Percentiles rank a stretch among this genome's conserved stretches.
phyloP scores from a whole-genome alignment of 768 basidiomycete genomes.

The Tephrocybe sp. region DNA sequence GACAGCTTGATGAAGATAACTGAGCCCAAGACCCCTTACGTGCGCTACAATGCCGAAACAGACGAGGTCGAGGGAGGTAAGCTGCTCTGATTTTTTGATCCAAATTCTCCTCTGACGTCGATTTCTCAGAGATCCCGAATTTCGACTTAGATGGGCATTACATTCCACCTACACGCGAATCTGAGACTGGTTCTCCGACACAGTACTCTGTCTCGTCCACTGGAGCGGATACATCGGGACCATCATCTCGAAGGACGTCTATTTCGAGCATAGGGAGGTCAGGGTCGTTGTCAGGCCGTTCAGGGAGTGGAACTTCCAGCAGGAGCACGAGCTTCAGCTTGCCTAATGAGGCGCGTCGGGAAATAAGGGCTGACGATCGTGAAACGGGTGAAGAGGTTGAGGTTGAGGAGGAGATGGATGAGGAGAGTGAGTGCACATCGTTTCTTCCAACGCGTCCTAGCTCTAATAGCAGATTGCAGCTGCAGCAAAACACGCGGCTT shows the following conservation, averaged over 20 bases:
- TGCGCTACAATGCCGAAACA: conserved; percentile 86
- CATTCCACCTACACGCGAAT: conserved; percentile 24
- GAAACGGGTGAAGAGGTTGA: conserved; percentile 72
- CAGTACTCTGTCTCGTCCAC: conserved; percentile 51
- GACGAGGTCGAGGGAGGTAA: conserved; percentile 83
- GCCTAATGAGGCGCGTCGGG: conserved; percentile 65
- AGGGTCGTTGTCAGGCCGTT: conserved; percentile 52
- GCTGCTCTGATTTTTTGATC: conserved; percentile 18
- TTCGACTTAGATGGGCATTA: conserved; percentile 59
- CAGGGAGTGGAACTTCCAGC: conserved; percentile 64
- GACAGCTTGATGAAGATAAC: conserved; percentile 98
- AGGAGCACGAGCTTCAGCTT: conserved; percentile 85
- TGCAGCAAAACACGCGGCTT: conserved; percentile 79
- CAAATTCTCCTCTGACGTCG: not conserved
- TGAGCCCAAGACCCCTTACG: conserved; percentile 96
- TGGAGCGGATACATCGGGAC: conserved; percentile 60
- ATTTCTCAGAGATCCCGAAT: conserved; percentile 72
- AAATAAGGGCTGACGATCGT: conserved; percentile 54
- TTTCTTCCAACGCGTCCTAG: not conserved
- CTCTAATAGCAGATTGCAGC: conserved; percentile 41
- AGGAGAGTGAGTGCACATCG: conserved; percentile 62
- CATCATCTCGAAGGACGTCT: conserved; percentile 74
- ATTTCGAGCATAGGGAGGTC: conserved; percentile 64
- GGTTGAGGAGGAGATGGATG: conserved; percentile 79
- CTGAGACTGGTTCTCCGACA: conserved; percentile 35